Evolutionary conservation across 441 rosid genomes (phyloP), one percentile per base, ranked within the genome.

Genomic region (Eutrema salsugineum): DNA sequence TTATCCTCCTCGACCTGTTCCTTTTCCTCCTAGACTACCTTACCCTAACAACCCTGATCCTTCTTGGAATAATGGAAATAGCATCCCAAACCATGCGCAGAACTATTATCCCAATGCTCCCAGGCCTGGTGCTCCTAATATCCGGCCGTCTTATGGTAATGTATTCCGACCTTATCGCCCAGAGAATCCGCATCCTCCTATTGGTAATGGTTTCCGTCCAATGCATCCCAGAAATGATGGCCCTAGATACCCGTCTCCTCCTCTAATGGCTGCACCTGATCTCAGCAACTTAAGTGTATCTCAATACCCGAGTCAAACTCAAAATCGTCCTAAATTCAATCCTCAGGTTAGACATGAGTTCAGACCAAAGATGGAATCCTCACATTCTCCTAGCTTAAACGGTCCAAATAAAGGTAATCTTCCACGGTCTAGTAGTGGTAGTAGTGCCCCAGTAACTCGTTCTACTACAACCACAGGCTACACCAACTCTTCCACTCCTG

Each of bases 251-350:
- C 44, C 83, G 38, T 33, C 82, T 20, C 77, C 69, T 11, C 81
- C 85, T 35, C 50, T 24, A 6, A 35, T 71, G 60, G 70, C 80
- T 81, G 27, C 76, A 63, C 89, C 86, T 69, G 84, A 83, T 83
- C 77, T 83, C 67, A 83, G 89, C 72, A 87, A 79, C 71, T 64
- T 79, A 75, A 81, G 63, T 70, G 28, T 76, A 68, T 80, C 84
- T 75, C 87, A 83, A 24, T 49, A 47, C 17, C 75, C 80, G 6
- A 63, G 16, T 64, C 73, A 75, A 80, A 42, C 77, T 63, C 73
- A 74, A 80, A 80, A 55, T 65, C 76, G 62, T 80, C 82, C 86
- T 76, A 79, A 60, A 71, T 79, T 73, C 51, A 77, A 48, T 73
- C 85, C 72, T 63, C 88, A 63, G 64, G 66, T 28, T 57, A 70